Evolutionary conservation across 1,284 basidiomycete species (phyloP), one percentile per base, ranked within the genome.

Genomic region (Cutaneotrichosporon mucoides): DNA sequence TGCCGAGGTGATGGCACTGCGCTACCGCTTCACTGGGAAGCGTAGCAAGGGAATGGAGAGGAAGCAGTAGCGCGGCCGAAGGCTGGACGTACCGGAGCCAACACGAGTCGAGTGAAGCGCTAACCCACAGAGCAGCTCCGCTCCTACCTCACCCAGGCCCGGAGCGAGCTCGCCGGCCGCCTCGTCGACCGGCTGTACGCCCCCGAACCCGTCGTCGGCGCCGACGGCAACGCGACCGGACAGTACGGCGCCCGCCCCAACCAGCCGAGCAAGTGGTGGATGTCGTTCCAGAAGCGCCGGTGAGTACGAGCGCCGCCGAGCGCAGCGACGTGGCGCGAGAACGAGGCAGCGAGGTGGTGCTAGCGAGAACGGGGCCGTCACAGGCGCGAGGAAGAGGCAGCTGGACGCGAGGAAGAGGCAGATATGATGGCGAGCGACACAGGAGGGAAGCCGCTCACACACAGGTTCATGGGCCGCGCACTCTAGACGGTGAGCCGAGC

Each of bases 221-320:
- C 72, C 36, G 73, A 77, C 59, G 76, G 75, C 10, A 67, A 74
- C 85, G 87, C 69, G 83, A 94, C 80, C 84, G 76, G 75, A 3
- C 70, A 75, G 65, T 37, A 59, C 11, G 73, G 76, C 7, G 56
- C 64, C 5, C 68, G 76, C 54, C 68, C 73, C 35, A 57, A 65
- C 59, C 92, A 89, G 74, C 93, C 96, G 1, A 96, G 89, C 83
- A 99, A 99, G 79, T 99, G 95, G 95, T 99, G 96, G 96, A 92
- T 99, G 88, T 89, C 91, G 41, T 99, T 99, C 85, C 94, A 94
- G 80, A 97, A 95, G 84, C 85, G 93, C 60, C 68, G 78, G 76
- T 78, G 48, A 43, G 55, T 51, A 24, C 24, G 24, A 24, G 24
- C 24, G 24, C 24, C 24, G 24, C 24, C 24, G 24, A 24, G 24